Conservation (phyloP, 495 filamentous ascomycete species). For the Aspergillus bertholletiae region DNA sequence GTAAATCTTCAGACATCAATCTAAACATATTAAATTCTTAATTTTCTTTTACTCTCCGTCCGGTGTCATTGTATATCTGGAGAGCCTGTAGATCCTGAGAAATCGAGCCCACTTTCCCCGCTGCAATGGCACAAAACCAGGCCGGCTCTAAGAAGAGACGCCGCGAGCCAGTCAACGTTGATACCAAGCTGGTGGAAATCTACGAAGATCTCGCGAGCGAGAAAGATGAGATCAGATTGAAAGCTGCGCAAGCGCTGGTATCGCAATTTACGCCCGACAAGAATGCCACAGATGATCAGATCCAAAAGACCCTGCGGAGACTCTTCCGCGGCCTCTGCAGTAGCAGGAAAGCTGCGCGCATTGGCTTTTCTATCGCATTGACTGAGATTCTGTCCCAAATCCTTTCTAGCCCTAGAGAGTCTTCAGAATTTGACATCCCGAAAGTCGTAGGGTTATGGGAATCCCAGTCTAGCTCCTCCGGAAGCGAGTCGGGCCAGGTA, state of each 20-base stretch:
- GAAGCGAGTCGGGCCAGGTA: slow-evolving; percentile 62
- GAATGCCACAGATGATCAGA: slow-evolving; percentile 36
- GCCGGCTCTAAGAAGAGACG: slow-evolving; percentile 41
- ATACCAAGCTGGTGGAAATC: slow-evolving; percentile 50
- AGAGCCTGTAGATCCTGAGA: not conserved
- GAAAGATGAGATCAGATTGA: slow-evolving; percentile 47
- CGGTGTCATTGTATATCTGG: not conserved
- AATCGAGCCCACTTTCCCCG: not conserved
- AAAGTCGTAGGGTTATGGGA: slow-evolving; percentile 63
- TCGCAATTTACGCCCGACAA: slow-evolving; percentile 45
- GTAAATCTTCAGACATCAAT: not conserved
- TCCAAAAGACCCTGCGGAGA: slow-evolving; percentile 49
- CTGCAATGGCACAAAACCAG: slow-evolving; percentile 23
- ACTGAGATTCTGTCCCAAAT: slow-evolving; percentile 73
- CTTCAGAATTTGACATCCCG: slow-evolving; percentile 36
- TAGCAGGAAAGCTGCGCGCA: slow-evolving; percentile 79
- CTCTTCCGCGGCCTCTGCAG: slow-evolving; percentile 88
- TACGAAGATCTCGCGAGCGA: slow-evolving; percentile 54
- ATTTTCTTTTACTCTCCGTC: not conserved
- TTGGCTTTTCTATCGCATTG: slow-evolving; percentile 88
- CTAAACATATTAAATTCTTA: too few species aligned
- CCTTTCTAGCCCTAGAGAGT: slow-evolving; percentile 25
- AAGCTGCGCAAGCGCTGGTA: slow-evolving; percentile 43
- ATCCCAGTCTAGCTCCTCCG: slow-evolving; percentile 60
- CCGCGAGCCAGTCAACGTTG: slow-evolving; percentile 42